Percentiles rank a stretch among this genome's conserved stretches.
Conservation (phyloP, 345 rosid genomes). For the Corymbia maculata region DNA sequence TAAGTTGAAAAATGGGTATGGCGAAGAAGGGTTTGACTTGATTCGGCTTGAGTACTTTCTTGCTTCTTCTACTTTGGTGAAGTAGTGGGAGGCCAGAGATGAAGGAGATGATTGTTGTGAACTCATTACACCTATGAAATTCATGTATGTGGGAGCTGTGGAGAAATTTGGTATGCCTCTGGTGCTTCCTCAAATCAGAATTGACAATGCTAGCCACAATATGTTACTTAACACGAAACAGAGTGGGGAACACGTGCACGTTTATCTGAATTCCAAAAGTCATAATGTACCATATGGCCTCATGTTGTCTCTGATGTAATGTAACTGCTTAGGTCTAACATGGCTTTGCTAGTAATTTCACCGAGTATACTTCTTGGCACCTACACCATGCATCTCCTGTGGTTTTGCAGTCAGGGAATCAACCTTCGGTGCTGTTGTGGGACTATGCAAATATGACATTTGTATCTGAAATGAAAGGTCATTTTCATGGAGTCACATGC, state of each 20-base stretch:
- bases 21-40: background rate
- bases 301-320: background rate
- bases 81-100: background rate
- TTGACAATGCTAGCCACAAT: background rate
- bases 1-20: background rate
- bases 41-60: background rate
- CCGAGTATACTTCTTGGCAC: background rate
- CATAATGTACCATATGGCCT: background rate
- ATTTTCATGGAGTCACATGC: slow-evolving; percentile 64
- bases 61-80: background rate
- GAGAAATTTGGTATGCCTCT: background rate
- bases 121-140: background rate
- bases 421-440: slow-evolving; percentile 80
- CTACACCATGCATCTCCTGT: slow-evolving; percentile 4
- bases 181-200: background rate
- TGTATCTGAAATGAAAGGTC: slow-evolving; percentile 68
- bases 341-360: background rate
- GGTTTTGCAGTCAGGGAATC: slow-evolving; percentile 53
- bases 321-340: background rate
- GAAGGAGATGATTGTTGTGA: background rate
- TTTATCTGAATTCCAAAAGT: background rate
- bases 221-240: background rate
- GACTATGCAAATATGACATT: slow-evolving; percentile 30
- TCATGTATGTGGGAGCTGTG: background rate
- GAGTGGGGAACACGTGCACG: background rate